Conservation (phyloP, 1,284 basidiomycete species). For the Leccinum solheimii region DNA sequence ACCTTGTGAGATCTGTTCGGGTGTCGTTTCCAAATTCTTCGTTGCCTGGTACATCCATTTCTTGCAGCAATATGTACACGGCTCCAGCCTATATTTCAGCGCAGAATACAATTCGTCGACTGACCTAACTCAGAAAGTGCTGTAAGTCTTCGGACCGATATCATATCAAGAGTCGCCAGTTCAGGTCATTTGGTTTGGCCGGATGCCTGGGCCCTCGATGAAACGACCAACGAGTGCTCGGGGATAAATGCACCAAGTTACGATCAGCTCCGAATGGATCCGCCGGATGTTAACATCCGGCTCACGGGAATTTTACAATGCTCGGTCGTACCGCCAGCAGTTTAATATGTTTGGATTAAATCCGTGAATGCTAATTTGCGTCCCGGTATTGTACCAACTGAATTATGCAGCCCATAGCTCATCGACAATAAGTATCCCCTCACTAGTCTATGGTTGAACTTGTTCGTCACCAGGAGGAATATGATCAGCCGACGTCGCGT, state of each 20-base stretch:
- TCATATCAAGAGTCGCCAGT: too few relatives aligned
- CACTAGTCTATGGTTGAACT: too few relatives aligned
- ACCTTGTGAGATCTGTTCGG: neutral
- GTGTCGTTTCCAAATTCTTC: neutral
- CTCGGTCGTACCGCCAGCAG: neutral
- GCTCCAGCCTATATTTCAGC: too few relatives aligned
- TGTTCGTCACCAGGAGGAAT: too few relatives aligned
- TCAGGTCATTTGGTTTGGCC: too few relatives aligned
- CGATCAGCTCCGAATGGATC: neutral
- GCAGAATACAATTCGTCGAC: too few relatives aligned
- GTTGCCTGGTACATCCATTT: neutral
- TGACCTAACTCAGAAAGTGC: too few relatives aligned
- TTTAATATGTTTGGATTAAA: neutral
- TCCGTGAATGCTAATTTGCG: neutral
- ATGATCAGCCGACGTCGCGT: neutral
- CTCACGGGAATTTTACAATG: neutral
- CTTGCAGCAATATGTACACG: too few relatives aligned
- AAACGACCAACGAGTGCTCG: neutral
- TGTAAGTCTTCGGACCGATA: too few relatives aligned
- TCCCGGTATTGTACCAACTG: neutral
- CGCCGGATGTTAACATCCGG: too few relatives aligned
- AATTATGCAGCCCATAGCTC: neutral
- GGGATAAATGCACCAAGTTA: constrained; percentile 28
- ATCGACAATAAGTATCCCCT: neutral
- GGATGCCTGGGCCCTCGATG: too few relatives aligned